Base-by-base conservation (phyloP, 2,329 filamentous ascomycete genomes). In the Nannizzia gypsea region DNA sequence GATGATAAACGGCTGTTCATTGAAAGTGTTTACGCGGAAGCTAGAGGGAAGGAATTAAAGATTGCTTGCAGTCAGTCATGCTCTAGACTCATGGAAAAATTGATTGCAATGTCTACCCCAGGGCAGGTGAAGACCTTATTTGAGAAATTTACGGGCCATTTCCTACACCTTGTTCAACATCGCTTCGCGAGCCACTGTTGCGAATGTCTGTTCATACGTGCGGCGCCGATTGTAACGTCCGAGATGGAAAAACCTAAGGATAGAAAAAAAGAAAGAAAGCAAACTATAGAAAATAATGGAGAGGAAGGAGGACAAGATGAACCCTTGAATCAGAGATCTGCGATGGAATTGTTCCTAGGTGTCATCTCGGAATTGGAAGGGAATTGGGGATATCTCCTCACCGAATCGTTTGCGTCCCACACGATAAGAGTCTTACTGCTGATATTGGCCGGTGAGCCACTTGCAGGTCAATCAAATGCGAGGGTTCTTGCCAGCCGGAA, bases 111-210 rank as follows among this genome's bases (percentile, higher is more conserved):
- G 64, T 92, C 90, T 28, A 87, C 83, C 36, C 80, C 86, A 34
- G 76, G 78, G 17, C 93, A 97, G 75, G 86, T 96, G 73, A 96
- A 95, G 78, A 81, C 81, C 55, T 76, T 99, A 20, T 97, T 97
- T 71, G 82, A 83, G 64, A 89, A 88, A 50, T 96, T 97, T 72
- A 85, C 80, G 20, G 86, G 87, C 36, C 89, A 97, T 73, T 95
- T 97, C 73, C 78, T 92, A 61, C 87, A 91, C 67, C 81, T 99
- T 28, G 85, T 96, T 57, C 91, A 95, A 71, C 93, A 99, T 75
- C 87, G 93, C 17, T 99, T 99, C 69, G 93, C 93, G 3, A 95
- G 91, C 62, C 93, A 99, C 77, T 97, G 92, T 75, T 96, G 91
- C 71, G 93, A 99, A 76, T 89, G 89, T 26, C 80, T 99, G 34